These are phyloP conservation scores for Yamadazyma buinensis DNA, from an alignment of 1,139 yeast genomes.

Conservation along the genomic window DNA sequence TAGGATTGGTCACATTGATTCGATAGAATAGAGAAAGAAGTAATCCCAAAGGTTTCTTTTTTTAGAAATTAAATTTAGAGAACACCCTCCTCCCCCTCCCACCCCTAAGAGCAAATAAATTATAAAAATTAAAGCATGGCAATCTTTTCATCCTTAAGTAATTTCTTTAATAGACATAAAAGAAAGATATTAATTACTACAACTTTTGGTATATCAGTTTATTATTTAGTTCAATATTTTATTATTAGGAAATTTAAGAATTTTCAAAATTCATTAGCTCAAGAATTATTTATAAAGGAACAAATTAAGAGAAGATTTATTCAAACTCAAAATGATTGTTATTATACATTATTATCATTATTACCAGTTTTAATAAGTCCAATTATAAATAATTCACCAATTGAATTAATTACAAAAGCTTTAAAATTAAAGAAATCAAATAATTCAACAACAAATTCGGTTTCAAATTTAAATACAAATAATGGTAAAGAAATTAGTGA, in stretches of 20 bases:
- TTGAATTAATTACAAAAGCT: constrained; percentile 70
- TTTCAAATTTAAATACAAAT: neutral
- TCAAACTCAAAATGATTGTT: constrained; percentile 90
- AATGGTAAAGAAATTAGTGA: constrained; percentile 20
- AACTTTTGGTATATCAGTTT: constrained; percentile 53
- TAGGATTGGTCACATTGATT: too few relatives aligned
- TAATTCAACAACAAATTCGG: constrained; percentile 3
- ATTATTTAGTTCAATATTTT: constrained; percentile 57
- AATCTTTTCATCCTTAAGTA: constrained; percentile 50
- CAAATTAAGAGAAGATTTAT: constrained; percentile 73
- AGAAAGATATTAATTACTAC: constrained; percentile 56
- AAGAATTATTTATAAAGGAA: constrained; percentile 76
- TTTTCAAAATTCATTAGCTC: constrained; percentile 64
- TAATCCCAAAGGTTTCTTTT: too few relatives aligned
- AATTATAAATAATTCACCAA: constrained; percentile 60
- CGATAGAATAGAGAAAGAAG: too few relatives aligned
- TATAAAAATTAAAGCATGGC: constrained; percentile 30
- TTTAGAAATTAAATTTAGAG: too few relatives aligned
- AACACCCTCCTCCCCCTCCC: too few relatives aligned
- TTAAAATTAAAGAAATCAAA: constrained; percentile 54
- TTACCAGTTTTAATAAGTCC: constrained; percentile 74
- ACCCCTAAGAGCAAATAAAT: too few relatives aligned
- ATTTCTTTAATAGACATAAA: constrained; percentile 59
- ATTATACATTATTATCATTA: constrained; percentile 78
- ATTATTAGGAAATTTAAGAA: constrained; percentile 58